A percentile compares a stretch with the other conserved stretches of the same genome.
Evolutionary conservation across 306 rosid genomes (phyloP).

Genomic region (Cucurbita maxima): DNA sequence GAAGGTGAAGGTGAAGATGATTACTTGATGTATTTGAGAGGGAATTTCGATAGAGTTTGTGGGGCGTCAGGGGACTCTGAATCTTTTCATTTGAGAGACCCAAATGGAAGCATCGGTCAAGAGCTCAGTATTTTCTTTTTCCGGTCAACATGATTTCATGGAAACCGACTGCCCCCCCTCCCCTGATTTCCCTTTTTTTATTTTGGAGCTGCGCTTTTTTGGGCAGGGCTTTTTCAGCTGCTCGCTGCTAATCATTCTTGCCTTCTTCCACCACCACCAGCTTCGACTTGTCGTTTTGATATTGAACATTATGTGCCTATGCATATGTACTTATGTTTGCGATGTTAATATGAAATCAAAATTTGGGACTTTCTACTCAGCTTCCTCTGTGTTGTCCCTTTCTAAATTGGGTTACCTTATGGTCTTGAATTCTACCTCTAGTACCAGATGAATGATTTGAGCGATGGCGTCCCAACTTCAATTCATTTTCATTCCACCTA

Average conservation of each 20-base stretch:
- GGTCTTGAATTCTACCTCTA: too few relatives aligned
- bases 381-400: not conserved
- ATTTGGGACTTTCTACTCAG: not conserved
- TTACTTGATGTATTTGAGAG: conserved; percentile 56
- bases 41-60: conserved; percentile 53
- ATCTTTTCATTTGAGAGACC: conserved; percentile 82
- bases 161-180: too few relatives aligned
- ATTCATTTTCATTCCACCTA: too few relatives aligned
- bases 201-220: conserved; percentile 18
- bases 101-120: conserved; percentile 52
- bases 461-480: too few relatives aligned
- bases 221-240: conserved; percentile 1
- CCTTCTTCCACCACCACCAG: not conserved
- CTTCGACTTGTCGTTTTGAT: not conserved
- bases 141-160: conserved; percentile 13
- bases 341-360: not conserved
- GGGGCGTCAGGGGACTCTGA: conserved; percentile 50
- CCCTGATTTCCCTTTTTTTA: not conserved
- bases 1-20: conserved; percentile 1
- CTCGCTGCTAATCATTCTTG: not conserved
- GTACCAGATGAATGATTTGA: too few relatives aligned
- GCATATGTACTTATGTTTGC: not conserved
- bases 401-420: too few relatives aligned
- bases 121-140: conserved; percentile 79
- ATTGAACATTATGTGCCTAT: not conserved